Base-by-base conservation (phyloP, 805 yeast genomes). In the Yamadazyma scolyti region DNA sequence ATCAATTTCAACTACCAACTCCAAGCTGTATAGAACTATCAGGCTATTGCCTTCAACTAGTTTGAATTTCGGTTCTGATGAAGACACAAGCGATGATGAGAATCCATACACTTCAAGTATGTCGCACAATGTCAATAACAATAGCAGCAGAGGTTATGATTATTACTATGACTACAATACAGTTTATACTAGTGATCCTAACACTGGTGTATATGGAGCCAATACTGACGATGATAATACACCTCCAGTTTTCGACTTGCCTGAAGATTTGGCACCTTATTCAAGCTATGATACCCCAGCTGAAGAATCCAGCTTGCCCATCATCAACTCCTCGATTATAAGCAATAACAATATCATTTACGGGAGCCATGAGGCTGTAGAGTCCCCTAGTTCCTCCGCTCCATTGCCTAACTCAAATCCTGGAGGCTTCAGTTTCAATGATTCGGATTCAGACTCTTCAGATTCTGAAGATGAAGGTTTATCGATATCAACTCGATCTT, bases 11-110 rank as follows among this genome's bases (percentile, higher is more conserved):
- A 50, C 61, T 10, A 48, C 39, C 22, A 54, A 42, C 30, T 48
- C 58, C 12, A 59, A 52, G 38, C 39, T 47, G 9, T 40, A 53
- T 31, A 72, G 73, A 25, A 82, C 86, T 8, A 88, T 89, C 41
- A 87, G 86, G 21, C 65, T 77, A 25, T 60, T 90, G 31, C 97
- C 97, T 2, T 79, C 96, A 2, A 88, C 97, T 0, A 78, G 86
- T 0, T 71, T 90, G 33, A 88, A 89, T 51, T 76, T 77, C 51
- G 85, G 86, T 6, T 75, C 83, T 4, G 64, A 73, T 6, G 79
- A 73, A 31, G 79, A 74, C 36, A 75, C 72, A 33, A 77, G 79
- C 40, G 82, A 77, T 36, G 81, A 74, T 27, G 80, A 75, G 35
- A 65, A 62, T 37, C 68, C 68, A 2, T 65, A 65, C 47, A 65